phyloP scores from a whole-genome alignment of 2,329 filamentous ascomycete species.

The Aspergillus quadrilineatus region DNA sequence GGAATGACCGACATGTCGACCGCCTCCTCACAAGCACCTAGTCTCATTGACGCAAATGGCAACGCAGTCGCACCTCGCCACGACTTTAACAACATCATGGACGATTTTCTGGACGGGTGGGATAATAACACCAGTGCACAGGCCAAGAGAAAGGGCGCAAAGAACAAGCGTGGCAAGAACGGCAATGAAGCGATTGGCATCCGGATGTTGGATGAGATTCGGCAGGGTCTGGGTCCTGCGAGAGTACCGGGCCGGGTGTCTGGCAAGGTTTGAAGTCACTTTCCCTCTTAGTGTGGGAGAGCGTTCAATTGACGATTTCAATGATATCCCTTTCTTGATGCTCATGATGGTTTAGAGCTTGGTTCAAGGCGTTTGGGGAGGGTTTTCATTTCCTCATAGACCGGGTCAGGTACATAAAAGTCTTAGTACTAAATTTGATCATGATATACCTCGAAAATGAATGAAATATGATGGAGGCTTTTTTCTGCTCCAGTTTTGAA shows the following conservation, averaged over 20 bases:
- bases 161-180: slow-evolving; percentile 69
- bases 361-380: slow-evolving; percentile 13
- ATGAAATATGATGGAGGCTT: not conserved
- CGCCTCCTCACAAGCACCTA: slow-evolving; percentile 60
- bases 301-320: slow-evolving; percentile 13
- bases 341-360: slow-evolving; percentile 4
- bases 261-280: slow-evolving; percentile 30
- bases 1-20: slow-evolving; percentile 57
- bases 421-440: not conserved
- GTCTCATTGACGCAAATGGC: slow-evolving; percentile 45
- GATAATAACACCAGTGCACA: slow-evolving; percentile 44
- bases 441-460: not conserved
- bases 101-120: slow-evolving; percentile 78
- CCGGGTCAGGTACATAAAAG: slow-evolving; percentile 7
- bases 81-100: slow-evolving; percentile 88
- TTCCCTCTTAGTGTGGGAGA: not conserved
- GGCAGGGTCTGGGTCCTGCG: slow-evolving; percentile 75
- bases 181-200: slow-evolving; percentile 77
- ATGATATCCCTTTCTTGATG: slow-evolving; percentile 23
- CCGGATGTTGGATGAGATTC: slow-evolving; percentile 86
- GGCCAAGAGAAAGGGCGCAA: slow-evolving; percentile 45
- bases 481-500: no score
- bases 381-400: slow-evolving; percentile 14
- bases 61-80: slow-evolving; percentile 59
- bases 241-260: slow-evolving; percentile 49